phyloP scores from a whole-genome alignment of 306 rosid species.

The Crataegus laevigata region DNA sequence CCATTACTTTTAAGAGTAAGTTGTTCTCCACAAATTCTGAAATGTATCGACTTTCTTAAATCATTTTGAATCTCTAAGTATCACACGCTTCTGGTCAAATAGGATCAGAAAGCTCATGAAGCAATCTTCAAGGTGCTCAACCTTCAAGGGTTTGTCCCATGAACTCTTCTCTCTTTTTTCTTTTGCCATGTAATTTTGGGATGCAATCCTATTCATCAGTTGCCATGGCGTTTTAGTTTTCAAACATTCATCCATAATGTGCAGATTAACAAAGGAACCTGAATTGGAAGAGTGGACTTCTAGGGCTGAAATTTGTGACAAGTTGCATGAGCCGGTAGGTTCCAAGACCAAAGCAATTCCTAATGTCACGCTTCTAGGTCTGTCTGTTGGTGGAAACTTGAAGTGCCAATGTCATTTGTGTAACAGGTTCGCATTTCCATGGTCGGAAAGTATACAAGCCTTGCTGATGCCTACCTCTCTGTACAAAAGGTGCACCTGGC shows the following conservation, averaged over 20 bases:
- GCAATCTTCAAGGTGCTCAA: slow-evolving; percentile 38
- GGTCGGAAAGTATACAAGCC: slow-evolving; percentile 94
- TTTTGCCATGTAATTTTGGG: not conserved
- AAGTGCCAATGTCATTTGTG: not conserved
- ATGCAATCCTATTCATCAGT: not conserved
- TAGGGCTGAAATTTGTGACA: slow-evolving; percentile 30
- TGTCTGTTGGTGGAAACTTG: not conserved
- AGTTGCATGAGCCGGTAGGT: slow-evolving; percentile 38
- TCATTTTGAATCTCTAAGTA: not conserved
- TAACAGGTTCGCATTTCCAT: slow-evolving; percentile 84
- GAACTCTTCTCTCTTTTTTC: not conserved
- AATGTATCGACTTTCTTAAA: not conserved
- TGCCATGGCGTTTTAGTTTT: not conserved
- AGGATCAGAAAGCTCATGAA: slow-evolving; percentile 48
- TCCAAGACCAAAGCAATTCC: not conserved
- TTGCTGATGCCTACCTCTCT: slow-evolving; percentile 90
- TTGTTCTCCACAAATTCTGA: not conserved
- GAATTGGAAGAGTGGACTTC: slow-evolving; percentile 38
- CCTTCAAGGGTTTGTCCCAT: slow-evolving; percentile 34
- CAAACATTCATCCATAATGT: slow-evolving; percentile 5
- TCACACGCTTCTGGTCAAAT: slow-evolving; percentile 1
- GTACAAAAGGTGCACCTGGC: slow-evolving; percentile 57
- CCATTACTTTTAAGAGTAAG: slow-evolving; percentile 84
- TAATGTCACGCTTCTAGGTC: not conserved
- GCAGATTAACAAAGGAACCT: slow-evolving; percentile 33